Evolutionary conservation across 331 rosid genomes (phyloP).

Genomic region (Malus hybrid): DNA sequence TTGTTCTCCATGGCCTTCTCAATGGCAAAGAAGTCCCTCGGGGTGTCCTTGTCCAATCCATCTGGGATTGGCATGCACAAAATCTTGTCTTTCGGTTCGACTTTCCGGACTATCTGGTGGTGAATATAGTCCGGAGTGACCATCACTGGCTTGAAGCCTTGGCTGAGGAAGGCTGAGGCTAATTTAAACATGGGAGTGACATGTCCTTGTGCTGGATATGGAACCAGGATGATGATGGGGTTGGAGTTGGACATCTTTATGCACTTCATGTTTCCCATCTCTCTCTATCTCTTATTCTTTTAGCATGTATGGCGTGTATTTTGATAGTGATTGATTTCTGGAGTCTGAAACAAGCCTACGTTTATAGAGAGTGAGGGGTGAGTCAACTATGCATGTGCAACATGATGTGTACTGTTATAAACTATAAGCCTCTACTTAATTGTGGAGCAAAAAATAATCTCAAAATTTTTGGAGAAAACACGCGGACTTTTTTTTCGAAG

Average conservation of each 20-base stretch:
- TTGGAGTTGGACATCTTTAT: constrained; percentile 5
- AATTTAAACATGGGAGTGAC: constrained; percentile 72
- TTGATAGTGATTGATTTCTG: neutral
- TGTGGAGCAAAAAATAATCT: too few species aligned
- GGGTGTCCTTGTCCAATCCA: constrained; percentile 18
- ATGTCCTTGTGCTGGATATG: constrained; percentile 89
- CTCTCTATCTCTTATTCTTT: neutral
- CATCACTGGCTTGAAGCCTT: constrained; percentile 38
- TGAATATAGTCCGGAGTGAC: constrained; percentile 44
- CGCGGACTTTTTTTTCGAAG: too few species aligned
- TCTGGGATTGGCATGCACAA: constrained; percentile 35
- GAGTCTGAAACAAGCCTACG: neutral
- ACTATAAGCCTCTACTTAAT: neutral
- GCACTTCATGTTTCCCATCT: constrained; percentile 20
- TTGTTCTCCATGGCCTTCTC: constrained; percentile 56
- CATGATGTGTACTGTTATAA: neutral
- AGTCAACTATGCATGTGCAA: constrained; percentile 12
- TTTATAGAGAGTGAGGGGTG: neutral
- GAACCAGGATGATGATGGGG: constrained; percentile 43
- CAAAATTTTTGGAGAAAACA: too few species aligned
- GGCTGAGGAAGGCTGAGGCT: constrained; percentile 31
- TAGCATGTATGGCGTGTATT: neutral
- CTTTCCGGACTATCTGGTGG: constrained; percentile 14
- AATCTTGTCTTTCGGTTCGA: neutral
- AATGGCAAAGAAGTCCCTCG: constrained; percentile 57